Percentiles rank a stretch among this genome's conserved stretches.
phyloP scores from a whole-genome alignment of 768 basidiomycete genomes.

The Lactifluus pinguis region DNA sequence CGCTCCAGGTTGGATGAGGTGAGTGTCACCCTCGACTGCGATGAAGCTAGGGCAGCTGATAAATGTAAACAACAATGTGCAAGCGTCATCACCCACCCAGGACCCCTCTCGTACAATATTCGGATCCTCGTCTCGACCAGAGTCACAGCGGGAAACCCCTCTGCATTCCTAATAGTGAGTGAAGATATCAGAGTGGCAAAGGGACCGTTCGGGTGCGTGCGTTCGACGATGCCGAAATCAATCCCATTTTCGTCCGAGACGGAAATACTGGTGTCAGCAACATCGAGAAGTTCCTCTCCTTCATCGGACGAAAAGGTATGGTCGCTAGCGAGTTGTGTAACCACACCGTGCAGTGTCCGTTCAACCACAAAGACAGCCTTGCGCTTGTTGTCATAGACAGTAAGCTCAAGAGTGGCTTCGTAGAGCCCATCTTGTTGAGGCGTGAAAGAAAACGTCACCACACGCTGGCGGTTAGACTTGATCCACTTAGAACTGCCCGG shows the following conservation, averaged over 20 bases:
- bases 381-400: not conserved
- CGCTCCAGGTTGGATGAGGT: not conserved
- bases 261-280: slow-evolving; percentile 39
- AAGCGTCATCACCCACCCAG: not conserved
- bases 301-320: not conserved
- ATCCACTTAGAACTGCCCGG: not conserved
- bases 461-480: not conserved
- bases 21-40: not conserved
- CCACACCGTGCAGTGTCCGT: slow-evolving; percentile 1
- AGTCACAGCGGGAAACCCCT: slow-evolving; percentile 1
- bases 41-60: slow-evolving; percentile 3
- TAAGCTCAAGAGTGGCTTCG: slow-evolving; percentile 9
- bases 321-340: not conserved
- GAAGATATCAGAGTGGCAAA: slow-evolving; percentile 5
- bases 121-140: slow-evolving; percentile 10
- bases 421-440: slow-evolving; percentile 5
- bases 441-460: not conserved
- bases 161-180: slow-evolving; percentile 14
- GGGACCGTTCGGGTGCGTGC: slow-evolving; percentile 22
- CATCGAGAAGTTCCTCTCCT: slow-evolving; percentile 28
- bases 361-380: slow-evolving; percentile 1
- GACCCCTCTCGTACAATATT: not conserved
- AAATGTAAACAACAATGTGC: not conserved
- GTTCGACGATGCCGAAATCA: slow-evolving; percentile 46
- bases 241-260: slow-evolving; percentile 27